Evolutionary conservation across 805 yeast genomes (phyloP), one percentile per base, ranked within the genome.

Genomic region (Saccharomycopsis synnaedendra): DNA sequence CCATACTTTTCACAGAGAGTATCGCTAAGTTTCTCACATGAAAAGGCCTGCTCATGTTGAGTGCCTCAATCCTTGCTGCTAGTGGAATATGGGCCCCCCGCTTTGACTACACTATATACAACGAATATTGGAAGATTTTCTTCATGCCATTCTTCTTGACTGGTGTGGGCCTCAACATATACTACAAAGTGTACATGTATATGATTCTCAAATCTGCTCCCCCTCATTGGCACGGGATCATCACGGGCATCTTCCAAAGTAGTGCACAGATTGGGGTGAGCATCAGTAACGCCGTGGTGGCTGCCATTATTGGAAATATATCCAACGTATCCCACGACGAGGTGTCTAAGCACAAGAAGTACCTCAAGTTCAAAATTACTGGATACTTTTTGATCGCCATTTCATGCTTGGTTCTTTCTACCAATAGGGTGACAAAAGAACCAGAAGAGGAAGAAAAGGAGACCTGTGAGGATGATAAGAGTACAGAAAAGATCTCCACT

Each of bases 211-310:
- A 58, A 40, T 42, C 59, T 27, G 62, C 71, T 6, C 73, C 75
- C 0, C 41, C 55, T 4, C 64, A 65, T 45, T 50, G 65, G 10
- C 72, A 68, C 45, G 73, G 71, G 11, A 62, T 65, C 32, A 67
- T 69, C 2, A 49, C 65, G 4, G 74, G 69, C 1, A 52, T 68
- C 5, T 56, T 60, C 35, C 65, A 61, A 49, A 65, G 71, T 1
- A 49, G 57, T 7, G 63, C 62, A 0, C 72, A 68, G 54, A 46
- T 67, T 31, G 67, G 66, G 1, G 47, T 57, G 29, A 55, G 64
- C 41, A 33, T 65, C n/a, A 61, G 62, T 1, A 53, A 57, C 36
- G 61, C 68, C 4, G 45, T 63, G 6, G 34, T 56, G 1, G 45
- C 63, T 1, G 54, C 64, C 4, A 46, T 65, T 1, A 30, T 63